A percentile compares a stretch with the other conserved stretches of the same genome.
Evolutionary conservation across 305 asterid genomes (phyloP).

Genomic region (Solanum hybrid): DNA sequence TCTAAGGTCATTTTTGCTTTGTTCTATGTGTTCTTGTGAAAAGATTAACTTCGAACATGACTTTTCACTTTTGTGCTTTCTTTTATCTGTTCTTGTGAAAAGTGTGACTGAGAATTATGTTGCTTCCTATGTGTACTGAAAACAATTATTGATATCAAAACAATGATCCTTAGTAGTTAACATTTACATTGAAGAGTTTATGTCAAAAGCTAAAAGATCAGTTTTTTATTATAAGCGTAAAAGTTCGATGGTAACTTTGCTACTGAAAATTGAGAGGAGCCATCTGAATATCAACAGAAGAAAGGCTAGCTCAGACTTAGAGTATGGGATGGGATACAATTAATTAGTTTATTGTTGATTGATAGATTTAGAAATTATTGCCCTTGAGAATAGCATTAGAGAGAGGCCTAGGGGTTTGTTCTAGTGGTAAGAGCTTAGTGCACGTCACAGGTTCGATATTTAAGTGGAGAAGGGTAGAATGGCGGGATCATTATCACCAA

Average conservation of each 20-base stretch:
- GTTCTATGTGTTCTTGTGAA: background rate
- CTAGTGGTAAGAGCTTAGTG: background rate
- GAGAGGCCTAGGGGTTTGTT: background rate
- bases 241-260: background rate
- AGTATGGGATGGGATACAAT: background rate
- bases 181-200: background rate
- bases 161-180: background rate
- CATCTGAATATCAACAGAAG: background rate
- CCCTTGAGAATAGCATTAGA: background rate
- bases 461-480: background rate
- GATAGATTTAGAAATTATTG: background rate
- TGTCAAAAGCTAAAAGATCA: background rate
- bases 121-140: background rate
- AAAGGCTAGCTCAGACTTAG: background rate
- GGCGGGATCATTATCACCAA: background rate
- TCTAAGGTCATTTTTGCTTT: background rate
- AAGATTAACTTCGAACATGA: background rate
- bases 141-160: background rate
- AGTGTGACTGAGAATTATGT: background rate
- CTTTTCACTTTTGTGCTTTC: background rate
- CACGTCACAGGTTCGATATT: background rate
- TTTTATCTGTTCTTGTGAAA: background rate
- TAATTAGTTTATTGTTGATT: background rate
- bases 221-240: background rate
- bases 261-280: background rate